Conservation (phyloP, 1,139 yeast genomes). For the Petasospora fabianii region DNA sequence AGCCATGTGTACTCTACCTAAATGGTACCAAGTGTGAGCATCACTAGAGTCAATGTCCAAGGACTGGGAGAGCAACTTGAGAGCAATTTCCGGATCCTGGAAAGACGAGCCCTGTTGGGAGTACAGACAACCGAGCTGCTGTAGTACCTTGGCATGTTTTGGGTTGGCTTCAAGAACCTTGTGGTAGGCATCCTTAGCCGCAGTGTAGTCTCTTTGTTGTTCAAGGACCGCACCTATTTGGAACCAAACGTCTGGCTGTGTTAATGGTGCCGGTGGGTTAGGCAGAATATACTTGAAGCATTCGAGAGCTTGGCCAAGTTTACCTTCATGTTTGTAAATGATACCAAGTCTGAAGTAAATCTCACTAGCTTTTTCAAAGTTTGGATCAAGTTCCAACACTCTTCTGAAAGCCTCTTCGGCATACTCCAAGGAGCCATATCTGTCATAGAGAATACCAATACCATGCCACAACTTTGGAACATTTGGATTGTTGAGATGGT, state of each 20-base stretch:
- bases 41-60: conserved; percentile 86
- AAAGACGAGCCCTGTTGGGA: conserved; percentile 73
- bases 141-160: conserved; percentile 91
- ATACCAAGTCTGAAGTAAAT: conserved; percentile 96
- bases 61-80: conserved; percentile 77
- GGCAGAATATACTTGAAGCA: conserved; percentile 89
- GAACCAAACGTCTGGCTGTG: conserved; percentile 98
- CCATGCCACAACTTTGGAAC: conserved; percentile 99
- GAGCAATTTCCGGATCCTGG: conserved; percentile 80
- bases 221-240: conserved; percentile 95
- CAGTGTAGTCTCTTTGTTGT: conserved; percentile 86
- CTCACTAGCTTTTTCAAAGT: conserved; percentile 93
- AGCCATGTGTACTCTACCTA: conserved; percentile 96
- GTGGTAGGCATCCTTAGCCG: conserved; percentile 94
- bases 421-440: conserved; percentile 92
- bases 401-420: conserved; percentile 98
- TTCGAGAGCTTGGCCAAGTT: conserved; percentile 80
- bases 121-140: conserved; percentile 92
- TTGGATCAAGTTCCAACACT: conserved; percentile 91
- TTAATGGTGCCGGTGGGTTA: conserved; percentile 92
- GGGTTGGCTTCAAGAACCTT: conserved; percentile 87
- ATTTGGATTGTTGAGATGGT: conserved; percentile 86
- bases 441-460: conserved; percentile 90
- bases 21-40: conserved; percentile 95
- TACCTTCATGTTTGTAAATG: conserved; percentile 91